Evolutionary conservation across 352 stramenopile genomes (phyloP), one percentile per base, ranked within the genome.

Genomic region (Thalassiosira delicatula): DNA sequence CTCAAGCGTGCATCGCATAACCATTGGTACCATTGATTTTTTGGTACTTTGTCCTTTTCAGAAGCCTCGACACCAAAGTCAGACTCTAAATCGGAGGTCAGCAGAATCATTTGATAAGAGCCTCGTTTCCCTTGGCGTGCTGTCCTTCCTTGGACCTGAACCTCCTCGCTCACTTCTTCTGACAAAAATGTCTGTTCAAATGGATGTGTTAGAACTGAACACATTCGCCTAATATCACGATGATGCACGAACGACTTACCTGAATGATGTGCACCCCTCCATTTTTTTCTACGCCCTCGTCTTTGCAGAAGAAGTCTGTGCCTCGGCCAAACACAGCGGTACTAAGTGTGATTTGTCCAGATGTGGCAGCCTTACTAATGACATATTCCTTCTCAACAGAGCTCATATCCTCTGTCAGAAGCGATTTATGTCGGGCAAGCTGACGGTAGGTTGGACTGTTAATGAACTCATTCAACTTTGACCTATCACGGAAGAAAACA

Each of bases 261-360:
- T 90, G 87, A 65, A 91, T 91, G 23, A 92, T 81, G 49, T 90
- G 86, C 12, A 90, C 77, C 35, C 87, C 89, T 44, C 87, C 86
- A 76, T 82, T 83, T n/a, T 81, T 71, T 68, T 88, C 62, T 1
- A 92, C 68, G 25, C 32, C 68, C 14, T 90, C 77, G 59, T 92
- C 87, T 78, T 90, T 92, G 65, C 82, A 92, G 40, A 92, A 91
- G 67, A 93, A 93, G 56, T 93, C 89, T 1, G 87, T 92, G 14
- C 89, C 89, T 56, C 89, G 77, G 12, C 88, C 88, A 87, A 93
- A 92, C 12, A 88, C 86, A 23, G 73, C 75, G 56, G 83, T 87
- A 19, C 69, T 82, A 8, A 93, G 40, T 2, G 87, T 92, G 2
- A 93, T 65, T 70, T 90, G 88, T 17, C 80, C 76, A 33, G 89